phyloP scores from a whole-genome alignment of 495 filamentous ascomycete genomes.

The Aspergillus wentii region DNA sequence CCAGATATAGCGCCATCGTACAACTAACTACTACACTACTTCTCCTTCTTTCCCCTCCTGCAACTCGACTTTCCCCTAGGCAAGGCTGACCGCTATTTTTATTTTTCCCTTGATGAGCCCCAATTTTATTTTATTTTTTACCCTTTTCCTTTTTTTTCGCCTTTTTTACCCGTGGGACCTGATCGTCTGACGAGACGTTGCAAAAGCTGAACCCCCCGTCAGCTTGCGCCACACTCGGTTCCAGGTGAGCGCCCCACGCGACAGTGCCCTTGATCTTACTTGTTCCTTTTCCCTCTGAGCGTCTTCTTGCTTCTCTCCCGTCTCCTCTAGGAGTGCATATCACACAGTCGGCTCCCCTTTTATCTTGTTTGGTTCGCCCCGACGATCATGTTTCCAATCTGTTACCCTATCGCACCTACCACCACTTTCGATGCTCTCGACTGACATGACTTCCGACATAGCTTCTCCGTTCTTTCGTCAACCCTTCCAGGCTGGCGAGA shows the following conservation, averaged over 20 bases:
- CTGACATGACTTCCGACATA: constrained; percentile 65
- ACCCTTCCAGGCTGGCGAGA: constrained; percentile 30
- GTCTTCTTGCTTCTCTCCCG: not conserved
- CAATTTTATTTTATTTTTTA: too few species aligned
- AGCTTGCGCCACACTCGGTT: constrained; percentile 49
- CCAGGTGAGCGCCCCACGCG: constrained; percentile 42
- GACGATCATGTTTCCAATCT: too few species aligned
- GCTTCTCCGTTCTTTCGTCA: constrained; percentile 54
- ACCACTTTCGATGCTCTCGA: constrained; percentile 6
- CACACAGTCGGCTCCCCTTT: too few species aligned
- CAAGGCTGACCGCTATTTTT: constrained; percentile 23
- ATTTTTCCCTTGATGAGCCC: too few species aligned
- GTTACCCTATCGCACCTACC: too few species aligned
- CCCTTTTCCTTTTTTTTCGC: too few species aligned
- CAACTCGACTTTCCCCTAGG: not conserved
- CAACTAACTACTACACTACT: not conserved
- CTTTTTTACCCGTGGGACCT: constrained; percentile 4
- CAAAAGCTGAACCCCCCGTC: constrained; percentile 40
- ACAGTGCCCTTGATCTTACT: constrained; percentile 12
- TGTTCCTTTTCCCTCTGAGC: too few species aligned
- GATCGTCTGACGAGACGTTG: constrained; percentile 19
- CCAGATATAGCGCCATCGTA: not conserved
- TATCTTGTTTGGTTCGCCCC: too few species aligned
- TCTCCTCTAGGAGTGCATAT: not conserved
- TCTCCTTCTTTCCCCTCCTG: not conserved